Conservation (phyloP, 257 asterid genomes). For the Solanum infundibuliforme region DNA sequence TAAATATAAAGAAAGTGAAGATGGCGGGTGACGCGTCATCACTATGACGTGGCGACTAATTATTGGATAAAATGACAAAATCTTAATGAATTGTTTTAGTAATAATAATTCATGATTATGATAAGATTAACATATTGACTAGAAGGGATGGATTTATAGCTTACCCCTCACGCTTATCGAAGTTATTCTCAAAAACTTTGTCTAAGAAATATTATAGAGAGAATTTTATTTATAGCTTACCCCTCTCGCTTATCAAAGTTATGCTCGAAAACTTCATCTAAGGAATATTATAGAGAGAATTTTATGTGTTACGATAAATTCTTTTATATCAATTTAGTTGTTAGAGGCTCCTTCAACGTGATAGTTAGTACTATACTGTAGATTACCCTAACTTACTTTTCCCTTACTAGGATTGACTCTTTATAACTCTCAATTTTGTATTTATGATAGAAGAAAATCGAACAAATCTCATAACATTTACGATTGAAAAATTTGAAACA, state of each 20-base stretch:
- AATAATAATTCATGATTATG: neutral
- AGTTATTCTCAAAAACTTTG: neutral
- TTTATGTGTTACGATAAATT: neutral
- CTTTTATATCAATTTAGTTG: neutral
- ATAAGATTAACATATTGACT: neutral
- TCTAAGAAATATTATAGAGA: no score
- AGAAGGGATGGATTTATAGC: neutral
- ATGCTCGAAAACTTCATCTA: neutral
- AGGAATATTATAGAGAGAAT: no score
- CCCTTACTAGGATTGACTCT: neutral
- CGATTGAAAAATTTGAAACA: neutral
- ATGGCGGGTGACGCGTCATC: neutral
- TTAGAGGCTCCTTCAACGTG: neutral
- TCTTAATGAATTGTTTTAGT: neutral
- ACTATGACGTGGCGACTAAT: neutral
- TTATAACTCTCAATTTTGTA: neutral
- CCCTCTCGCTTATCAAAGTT: neutral
- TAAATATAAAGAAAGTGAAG: neutral
- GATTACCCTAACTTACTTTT: neutral
- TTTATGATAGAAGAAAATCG: neutral
- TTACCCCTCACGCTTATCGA: neutral
- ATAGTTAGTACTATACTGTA: no score
- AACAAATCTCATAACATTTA: neutral
- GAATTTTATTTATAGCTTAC: neutral
- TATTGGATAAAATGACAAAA: neutral